phyloP scores from a whole-genome alignment of 2,329 filamentous ascomycete genomes.

The Colletotrichum euphorbiae region DNA sequence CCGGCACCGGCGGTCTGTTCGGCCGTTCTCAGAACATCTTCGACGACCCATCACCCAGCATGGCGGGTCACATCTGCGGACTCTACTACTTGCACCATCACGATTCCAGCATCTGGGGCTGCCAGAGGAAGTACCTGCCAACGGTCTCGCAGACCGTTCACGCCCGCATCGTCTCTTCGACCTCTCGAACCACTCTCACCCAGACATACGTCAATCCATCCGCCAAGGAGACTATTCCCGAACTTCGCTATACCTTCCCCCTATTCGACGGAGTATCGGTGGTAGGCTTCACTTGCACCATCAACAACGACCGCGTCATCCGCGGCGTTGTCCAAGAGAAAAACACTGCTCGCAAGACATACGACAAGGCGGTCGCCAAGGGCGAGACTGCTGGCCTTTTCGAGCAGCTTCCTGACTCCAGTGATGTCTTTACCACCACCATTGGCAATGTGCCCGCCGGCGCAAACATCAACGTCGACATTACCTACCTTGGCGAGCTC shows the following conservation, averaged over 20 bases:
- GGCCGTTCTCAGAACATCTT: background rate
- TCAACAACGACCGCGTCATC: conserved; percentile 68
- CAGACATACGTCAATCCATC: conserved; percentile 73
- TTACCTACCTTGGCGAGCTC: conserved; percentile 76
- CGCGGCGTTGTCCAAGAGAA: conserved; percentile 75
- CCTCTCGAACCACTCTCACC: conserved; percentile 58
- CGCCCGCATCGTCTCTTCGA: conserved; percentile 69
- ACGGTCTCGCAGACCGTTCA: conserved; percentile 68
- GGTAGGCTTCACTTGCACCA: conserved; percentile 73
- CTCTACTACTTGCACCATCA: conserved; percentile 47
- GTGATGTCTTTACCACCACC: conserved; percentile 76
- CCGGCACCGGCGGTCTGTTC: background rate
- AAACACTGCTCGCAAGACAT: conserved; percentile 69
- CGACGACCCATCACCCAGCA: background rate
- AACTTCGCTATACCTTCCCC: conserved; percentile 76
- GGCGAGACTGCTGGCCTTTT: conserved; percentile 74
- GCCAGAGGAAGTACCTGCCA: conserved; percentile 61
- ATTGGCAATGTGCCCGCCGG: conserved; percentile 75
- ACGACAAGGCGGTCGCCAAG: conserved; percentile 66
- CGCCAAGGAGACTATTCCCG: conserved; percentile 42
- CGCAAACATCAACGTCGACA: conserved; percentile 67
- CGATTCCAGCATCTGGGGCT: background rate
- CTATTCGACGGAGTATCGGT: conserved; percentile 79
- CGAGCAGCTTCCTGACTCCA: conserved; percentile 68
- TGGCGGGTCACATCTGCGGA: conserved; percentile 47